phyloP scores from a whole-genome alignment of 2,329 filamentous ascomycete genomes.

The Venturia asperata region DNA sequence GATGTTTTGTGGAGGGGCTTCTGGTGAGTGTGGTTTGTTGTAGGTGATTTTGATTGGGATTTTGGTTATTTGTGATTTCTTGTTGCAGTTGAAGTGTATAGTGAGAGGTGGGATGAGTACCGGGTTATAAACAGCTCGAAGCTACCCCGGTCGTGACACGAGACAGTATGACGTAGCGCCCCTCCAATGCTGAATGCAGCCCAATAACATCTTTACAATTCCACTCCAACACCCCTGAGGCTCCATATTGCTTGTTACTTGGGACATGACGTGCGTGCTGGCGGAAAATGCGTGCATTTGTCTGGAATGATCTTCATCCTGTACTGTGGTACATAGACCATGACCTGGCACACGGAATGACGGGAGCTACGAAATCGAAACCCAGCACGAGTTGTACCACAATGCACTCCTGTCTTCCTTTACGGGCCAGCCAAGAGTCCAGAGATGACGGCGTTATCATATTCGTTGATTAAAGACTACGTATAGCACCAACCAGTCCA shows the following conservation, averaged over 20 bases:
- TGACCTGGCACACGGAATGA: not conserved
- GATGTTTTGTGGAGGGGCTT: conserved; percentile 12
- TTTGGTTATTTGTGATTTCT: conserved; percentile 1
- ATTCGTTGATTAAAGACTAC: conserved; percentile 4
- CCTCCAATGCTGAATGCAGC: conserved; percentile 5
- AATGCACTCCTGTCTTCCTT: not conserved
- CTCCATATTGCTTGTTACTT: not conserved
- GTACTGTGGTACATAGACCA: not conserved
- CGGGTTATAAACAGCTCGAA: conserved; percentile 9
- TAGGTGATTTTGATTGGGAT: not conserved
- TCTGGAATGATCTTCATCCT: not conserved
- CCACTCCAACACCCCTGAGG: not conserved
- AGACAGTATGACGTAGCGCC: conserved; percentile 6
- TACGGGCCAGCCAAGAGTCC: not conserved
- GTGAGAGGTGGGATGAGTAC: not conserved
- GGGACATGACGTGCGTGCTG: not conserved
- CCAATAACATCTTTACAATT: not conserved
- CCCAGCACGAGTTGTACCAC: not conserved
- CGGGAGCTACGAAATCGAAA: not conserved
- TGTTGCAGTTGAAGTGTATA: not conserved
- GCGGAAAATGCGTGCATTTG: not conserved
- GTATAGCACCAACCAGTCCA: conserved; percentile 5
- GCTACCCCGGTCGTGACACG: not conserved
- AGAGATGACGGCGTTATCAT: not conserved
- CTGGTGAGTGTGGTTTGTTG: conserved; percentile 6